Evolutionary conservation across 139 green algal genomes (phyloP), one percentile per base, ranked within the genome.

Genomic region (Asterochloris erici): DNA sequence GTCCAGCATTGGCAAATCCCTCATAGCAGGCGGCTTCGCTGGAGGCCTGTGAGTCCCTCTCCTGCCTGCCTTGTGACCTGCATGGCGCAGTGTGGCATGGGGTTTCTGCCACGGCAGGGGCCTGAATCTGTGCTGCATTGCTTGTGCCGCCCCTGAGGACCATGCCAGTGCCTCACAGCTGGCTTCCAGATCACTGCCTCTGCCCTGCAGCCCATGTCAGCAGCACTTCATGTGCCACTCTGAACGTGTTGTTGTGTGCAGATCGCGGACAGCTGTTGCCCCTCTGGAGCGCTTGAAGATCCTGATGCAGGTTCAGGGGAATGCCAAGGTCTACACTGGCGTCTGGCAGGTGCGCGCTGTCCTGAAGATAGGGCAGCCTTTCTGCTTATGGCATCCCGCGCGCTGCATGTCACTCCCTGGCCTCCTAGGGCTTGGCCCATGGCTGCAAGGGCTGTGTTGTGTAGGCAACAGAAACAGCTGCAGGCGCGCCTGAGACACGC

Each of bases 281-380:
- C 97, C 97, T 0, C 84, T 99, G 63, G 97, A 99, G 86, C 90
- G 97, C 15, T 84, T 99, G 12, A 99, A 99, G 84, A 99, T 99
- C 74, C 85, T 98, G n/a, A 97, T 98, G 93, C 95, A 99, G 84
- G 92, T 99, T 10, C 96, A 99, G 82, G 96, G 95, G 63, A 97
- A 96, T 64, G 86, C 94, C n/a, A 94, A 95, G 76, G 82, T 96
- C 28, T 99, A 99, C 85, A 96, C 84, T 0, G 93, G 92, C 28
- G 94, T 96, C 13, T 95, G 89, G 87, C 93, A 97, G 92, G 93
- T 96, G 60, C 15, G 91, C 38, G 38, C 38, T 54, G 38, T 26
- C 1, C 71, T 54, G 38, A 54, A 54, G 38, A 6, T 6, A 54
- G 38, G 38, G 38, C 38, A 10, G 38, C 38, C 38, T 10, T 54